A percentile compares a stretch with the other conserved stretches of the same genome.
These are phyloP conservation scores for Coemansia sp. DNA, from an alignment of 192 early-diverging fungal genomes.

Conservation along the genomic window DNA sequence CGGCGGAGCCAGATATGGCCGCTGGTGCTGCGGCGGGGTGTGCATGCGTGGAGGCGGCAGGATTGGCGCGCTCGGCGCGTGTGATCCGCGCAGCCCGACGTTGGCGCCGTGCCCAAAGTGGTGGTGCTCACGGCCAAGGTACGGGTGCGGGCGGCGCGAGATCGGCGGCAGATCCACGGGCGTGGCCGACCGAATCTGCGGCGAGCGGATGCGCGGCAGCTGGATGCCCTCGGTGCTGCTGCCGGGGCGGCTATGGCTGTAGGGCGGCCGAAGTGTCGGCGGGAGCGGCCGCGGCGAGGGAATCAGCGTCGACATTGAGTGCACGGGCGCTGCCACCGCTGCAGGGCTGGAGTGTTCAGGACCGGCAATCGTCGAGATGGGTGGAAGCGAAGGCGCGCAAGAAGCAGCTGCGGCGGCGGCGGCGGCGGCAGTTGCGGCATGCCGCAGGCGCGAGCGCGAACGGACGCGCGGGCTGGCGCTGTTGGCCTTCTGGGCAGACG, in stretches of 20 bases:
- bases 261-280: conserved; percentile 21
- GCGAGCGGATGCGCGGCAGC: conserved; percentile 41
- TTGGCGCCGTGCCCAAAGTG: neutral
- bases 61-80: neutral
- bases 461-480: conserved; percentile 6
- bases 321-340: neutral
- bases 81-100: neutral
- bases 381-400: conserved; percentile 14
- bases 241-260: conserved; percentile 22
- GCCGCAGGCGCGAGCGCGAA: conserved; percentile 10
- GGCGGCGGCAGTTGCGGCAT: neutral
- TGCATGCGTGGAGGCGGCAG: conserved; percentile 5
- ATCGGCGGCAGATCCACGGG: conserved; percentile 29
- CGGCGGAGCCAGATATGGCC: conserved; percentile 5
- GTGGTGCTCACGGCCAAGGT: conserved; percentile 10
- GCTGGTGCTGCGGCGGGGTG: conserved; percentile 2
- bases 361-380: conserved; percentile 22
- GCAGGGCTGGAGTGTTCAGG: neutral
- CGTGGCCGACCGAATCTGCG: conserved; percentile 22
- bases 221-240: conserved; percentile 15
- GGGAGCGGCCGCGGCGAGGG: conserved; percentile 11
- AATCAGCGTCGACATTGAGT: neutral
- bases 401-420: neutral
- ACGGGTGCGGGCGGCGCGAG: conserved; percentile 42
- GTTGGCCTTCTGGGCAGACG: conserved; percentile 1